Conservation (phyloP, 768 basidiomycete species). For the Tylopilus vinaceipallidus region DNA sequence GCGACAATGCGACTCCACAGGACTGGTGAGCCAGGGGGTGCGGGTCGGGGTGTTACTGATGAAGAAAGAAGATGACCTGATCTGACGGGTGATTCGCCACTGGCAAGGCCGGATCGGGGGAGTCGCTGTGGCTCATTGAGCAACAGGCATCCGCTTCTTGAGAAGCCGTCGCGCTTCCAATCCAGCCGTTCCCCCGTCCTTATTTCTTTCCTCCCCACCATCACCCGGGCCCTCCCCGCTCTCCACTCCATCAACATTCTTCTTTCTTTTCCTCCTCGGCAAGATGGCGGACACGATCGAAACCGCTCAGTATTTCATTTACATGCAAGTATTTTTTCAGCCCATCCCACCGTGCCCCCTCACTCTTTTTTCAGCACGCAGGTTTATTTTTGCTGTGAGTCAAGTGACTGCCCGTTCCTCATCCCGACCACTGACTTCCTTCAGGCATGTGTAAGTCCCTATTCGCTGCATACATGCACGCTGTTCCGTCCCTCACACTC, state of each 20-base stretch:
- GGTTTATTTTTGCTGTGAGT: constrained; percentile 84
- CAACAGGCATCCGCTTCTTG: constrained; percentile 27
- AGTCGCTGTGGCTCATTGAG: constrained; percentile 27
- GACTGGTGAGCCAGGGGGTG: background rate
- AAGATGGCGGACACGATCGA: constrained; percentile 46
- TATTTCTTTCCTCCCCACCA: constrained; percentile 27
- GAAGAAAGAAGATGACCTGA: constrained; percentile 15
- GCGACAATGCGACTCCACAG: background rate
- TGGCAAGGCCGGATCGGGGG: constrained; percentile 30
- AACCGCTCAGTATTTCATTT: constrained; percentile 74
- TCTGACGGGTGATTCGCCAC: constrained; percentile 25
- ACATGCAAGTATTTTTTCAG: constrained; percentile 45
- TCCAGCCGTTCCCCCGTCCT: constrained; percentile 19
- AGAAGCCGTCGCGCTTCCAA: constrained; percentile 31
- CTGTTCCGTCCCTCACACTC: background rate
- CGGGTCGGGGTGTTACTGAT: background rate
- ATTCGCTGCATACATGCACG: constrained; percentile 19
- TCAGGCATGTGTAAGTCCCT: constrained; percentile 66
- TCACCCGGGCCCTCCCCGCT: constrained; percentile 4
- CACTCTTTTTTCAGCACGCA: constrained; percentile 43
- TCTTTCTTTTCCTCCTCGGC: constrained; percentile 19
- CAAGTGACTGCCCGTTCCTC: constrained; percentile 16
- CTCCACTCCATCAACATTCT: constrained; percentile 8
- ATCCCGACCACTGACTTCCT: constrained; percentile 27
- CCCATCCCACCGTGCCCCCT: constrained; percentile 2